phyloP scores from a whole-genome alignment of 2,329 filamentous ascomycete genomes.

The Ascocoryne sarcoides region DNA sequence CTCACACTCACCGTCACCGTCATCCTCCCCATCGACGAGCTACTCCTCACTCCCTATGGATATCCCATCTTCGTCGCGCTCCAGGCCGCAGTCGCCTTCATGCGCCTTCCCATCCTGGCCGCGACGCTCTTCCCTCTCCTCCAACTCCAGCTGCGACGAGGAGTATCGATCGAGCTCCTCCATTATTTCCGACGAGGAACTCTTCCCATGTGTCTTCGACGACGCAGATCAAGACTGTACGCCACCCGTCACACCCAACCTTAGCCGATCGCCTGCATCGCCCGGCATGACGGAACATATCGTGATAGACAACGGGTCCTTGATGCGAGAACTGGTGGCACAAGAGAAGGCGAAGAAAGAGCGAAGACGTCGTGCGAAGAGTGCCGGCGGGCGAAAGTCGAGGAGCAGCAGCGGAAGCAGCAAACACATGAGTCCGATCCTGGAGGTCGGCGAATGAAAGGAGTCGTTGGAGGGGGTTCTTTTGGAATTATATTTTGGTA shows the following conservation, averaged over 20 bases:
- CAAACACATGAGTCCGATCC: conserved; percentile 51
- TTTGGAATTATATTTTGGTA: conserved; percentile 14
- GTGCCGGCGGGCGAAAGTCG: conserved; percentile 27
- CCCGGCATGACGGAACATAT: conserved; percentile 17
- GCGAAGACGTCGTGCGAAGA: conserved; percentile 13
- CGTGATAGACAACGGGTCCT: conserved; percentile 21
- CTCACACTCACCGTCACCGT: conserved; percentile 21
- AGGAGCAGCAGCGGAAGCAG: conserved; percentile 27
- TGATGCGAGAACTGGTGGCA: conserved; percentile 24
- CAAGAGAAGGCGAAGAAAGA: conserved; percentile 25
- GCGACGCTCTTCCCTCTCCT: conserved; percentile 40
- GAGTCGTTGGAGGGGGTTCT: conserved; percentile 1
- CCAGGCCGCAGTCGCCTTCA: conserved; percentile 20
- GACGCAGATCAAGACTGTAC: conserved; percentile 38
- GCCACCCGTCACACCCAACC: conserved; percentile 29
- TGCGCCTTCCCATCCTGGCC: conserved; percentile 55
- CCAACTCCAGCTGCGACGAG: conserved; percentile 15
- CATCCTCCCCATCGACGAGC: conserved; percentile 11
- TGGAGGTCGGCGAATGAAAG: conserved; percentile 39
- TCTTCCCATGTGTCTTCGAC: conserved; percentile 43
- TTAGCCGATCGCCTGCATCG: conserved; percentile 18
- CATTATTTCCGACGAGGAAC: conserved; percentile 52
- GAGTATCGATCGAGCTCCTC: conserved; percentile 18
- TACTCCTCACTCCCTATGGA: conserved; percentile 23
- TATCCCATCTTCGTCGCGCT: conserved; percentile 18